Conservation (phyloP, 1,284 basidiomycete species). For the Volvariella volvacea region DNA sequence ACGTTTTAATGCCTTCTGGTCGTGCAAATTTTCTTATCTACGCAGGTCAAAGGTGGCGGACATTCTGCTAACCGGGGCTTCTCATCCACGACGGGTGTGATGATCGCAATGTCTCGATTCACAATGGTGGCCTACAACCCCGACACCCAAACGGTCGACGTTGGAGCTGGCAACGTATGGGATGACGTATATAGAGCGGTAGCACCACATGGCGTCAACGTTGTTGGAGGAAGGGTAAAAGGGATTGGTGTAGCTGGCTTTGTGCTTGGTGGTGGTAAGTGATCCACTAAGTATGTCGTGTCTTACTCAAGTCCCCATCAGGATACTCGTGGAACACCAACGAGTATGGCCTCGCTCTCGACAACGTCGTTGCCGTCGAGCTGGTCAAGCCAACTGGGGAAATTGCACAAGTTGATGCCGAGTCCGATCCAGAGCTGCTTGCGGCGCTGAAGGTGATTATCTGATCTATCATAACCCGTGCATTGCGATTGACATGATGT, state of each 20-base stretch:
- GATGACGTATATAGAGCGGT: slow-evolving; percentile 40
- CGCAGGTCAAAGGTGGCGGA: slow-evolving; percentile 39
- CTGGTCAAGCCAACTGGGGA: slow-evolving; percentile 32
- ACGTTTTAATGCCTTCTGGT: not conserved
- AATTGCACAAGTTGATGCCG: slow-evolving; percentile 20
- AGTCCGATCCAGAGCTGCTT: slow-evolving; percentile 28
- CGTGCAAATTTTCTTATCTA: not conserved
- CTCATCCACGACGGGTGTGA: slow-evolving; percentile 41
- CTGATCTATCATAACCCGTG: not conserved
- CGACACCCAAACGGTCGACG: slow-evolving; percentile 20
- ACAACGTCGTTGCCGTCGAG: slow-evolving; percentile 28
- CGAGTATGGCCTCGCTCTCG: slow-evolving; percentile 29
- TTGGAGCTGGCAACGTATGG: slow-evolving; percentile 44
- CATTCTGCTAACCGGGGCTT: slow-evolving; percentile 36
- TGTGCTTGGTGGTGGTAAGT: slow-evolving; percentile 37
- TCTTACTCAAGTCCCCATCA: not conserved
- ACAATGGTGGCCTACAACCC: slow-evolving; percentile 30
- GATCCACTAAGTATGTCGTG: not conserved
- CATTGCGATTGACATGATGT: not conserved
- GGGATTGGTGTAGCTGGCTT: slow-evolving; percentile 45
- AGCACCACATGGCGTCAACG: slow-evolving; percentile 28
- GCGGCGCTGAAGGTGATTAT: slow-evolving; percentile 25
- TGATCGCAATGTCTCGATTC: slow-evolving; percentile 42
- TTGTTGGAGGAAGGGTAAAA: slow-evolving; percentile 36
- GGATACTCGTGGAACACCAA: slow-evolving; percentile 7